Percentiles rank a stretch among this genome's conserved stretches.
phyloP scores from a whole-genome alignment of 2,329 filamentous ascomycete genomes.

The Exophiala mesophila region DNA sequence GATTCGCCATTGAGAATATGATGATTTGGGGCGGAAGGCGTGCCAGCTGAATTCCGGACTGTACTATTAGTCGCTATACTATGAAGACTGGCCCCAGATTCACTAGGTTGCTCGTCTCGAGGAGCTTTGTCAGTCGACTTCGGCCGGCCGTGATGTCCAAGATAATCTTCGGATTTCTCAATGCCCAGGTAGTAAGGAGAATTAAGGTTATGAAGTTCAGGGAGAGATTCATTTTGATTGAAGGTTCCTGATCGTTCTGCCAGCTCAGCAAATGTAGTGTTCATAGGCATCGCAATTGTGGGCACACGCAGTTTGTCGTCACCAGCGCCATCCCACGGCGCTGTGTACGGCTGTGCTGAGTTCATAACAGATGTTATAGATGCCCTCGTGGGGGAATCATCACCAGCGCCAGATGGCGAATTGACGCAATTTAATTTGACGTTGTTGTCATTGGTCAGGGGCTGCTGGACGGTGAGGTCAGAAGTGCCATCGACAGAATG shows the following conservation, averaged over 20 bases:
- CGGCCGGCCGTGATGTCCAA: constrained; percentile 20
- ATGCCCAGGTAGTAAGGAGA: constrained; percentile 33
- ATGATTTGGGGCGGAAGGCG: background rate
- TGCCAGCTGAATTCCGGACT: background rate
- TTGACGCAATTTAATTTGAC: too few species aligned
- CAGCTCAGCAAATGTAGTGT: background rate
- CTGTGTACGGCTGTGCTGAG: background rate
- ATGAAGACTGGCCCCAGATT: background rate
- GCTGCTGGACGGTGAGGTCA: too few species aligned
- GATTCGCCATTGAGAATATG: background rate
- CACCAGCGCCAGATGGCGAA: too few species aligned
- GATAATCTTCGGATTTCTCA: constrained; percentile 28
- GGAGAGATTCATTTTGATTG: background rate
- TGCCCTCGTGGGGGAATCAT: too few species aligned
- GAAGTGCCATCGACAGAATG: too few species aligned
- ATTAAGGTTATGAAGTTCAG: constrained; percentile 33
- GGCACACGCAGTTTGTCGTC: background rate
- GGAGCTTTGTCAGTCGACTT: background rate
- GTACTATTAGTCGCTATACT: background rate
- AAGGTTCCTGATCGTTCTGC: background rate
- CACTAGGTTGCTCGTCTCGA: background rate
- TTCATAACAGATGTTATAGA: too few species aligned
- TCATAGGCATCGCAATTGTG: background rate
- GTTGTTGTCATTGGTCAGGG: too few species aligned
- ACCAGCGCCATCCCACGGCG: background rate